Evolutionary conservation across 768 basidiomycete species (phyloP), one percentile per base, ranked within the genome.

Genomic region (Austroboletus festivus): DNA sequence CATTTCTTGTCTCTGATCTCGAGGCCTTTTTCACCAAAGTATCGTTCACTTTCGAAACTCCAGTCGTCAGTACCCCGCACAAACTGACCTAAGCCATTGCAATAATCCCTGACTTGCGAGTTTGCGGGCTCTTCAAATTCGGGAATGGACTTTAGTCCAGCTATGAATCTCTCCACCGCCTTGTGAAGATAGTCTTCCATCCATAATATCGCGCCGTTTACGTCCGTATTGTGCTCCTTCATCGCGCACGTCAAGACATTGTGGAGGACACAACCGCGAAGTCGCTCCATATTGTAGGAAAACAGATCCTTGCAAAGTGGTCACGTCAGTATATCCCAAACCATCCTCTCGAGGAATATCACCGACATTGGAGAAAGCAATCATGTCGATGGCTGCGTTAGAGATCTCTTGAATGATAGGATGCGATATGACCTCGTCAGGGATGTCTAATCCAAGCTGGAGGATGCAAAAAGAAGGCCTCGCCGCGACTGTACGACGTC

Each of bases 181-280:
- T 21, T 3, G 31, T 18, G 33, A 52, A 50, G n/a, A 11, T 22
- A 50, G 35, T 58, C 24, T 41, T 58, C 45, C 11, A 38, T 46
- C 52, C 56, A 57, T 20, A 57, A 12, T 31, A 56, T 46, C 1
- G 56, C 56, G 2, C 56, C 56, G 13, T 57, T 58, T 13, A 37
- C 38, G 12, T 58, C 55, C 3, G 55, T 50, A 3, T 42, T 31
- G 16, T 53, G 35, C 23, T 77, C 69, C 38, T 74, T 67, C 78
- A 79, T 80, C 37, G 77, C 73, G 15, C 78, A 68, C 0, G 72
- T 74, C 19, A 83, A 62, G 13, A 80, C 65, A 50, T 76, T 76
- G 59, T 76, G 61, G 10, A 33, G 24, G 39, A 49, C 54, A 26
- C 59, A 56, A 11, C 56, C 52, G 18, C 49, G 53, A 5, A 67